Conservation (phyloP, 352 stramenopile species). For the Pythium myriotylum region DNA sequence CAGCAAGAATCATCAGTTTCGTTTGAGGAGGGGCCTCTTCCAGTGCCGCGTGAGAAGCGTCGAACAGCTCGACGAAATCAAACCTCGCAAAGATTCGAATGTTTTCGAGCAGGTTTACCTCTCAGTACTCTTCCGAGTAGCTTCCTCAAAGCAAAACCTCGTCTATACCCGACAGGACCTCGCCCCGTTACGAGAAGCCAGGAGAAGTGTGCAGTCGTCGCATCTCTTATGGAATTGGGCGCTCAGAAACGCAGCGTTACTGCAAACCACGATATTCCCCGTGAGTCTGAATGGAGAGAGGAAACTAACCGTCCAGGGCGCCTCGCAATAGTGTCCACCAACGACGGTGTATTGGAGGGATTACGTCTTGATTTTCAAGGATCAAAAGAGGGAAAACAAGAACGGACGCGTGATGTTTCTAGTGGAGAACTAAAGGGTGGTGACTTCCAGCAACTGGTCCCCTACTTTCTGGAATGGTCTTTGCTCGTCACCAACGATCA, state of each 20-base stretch:
- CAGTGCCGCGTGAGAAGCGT: too few species aligned
- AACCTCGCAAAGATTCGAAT: not conserved
- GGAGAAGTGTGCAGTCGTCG: constrained; percentile 46
- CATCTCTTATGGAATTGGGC: constrained; percentile 13
- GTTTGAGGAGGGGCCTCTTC: too few species aligned
- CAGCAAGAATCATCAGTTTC: too few species aligned
- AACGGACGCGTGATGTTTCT: not conserved
- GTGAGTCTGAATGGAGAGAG: not conserved
- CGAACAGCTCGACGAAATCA: too few species aligned
- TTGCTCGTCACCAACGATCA: constrained; percentile 43
- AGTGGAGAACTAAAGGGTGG: not conserved
- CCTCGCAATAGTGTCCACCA: constrained; percentile 11
- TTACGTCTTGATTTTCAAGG: constrained; percentile 28
- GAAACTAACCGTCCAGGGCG: not conserved
- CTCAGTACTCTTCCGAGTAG: constrained; percentile 54
- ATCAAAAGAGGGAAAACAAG: constrained; percentile 1
- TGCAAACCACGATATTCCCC: not conserved
- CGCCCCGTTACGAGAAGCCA: constrained; percentile 33
- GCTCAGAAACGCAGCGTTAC: not conserved
- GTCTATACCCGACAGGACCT: constrained; percentile 38
- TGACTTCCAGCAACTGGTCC: not conserved
- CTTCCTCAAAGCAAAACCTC: constrained; percentile 58
- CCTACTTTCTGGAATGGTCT: constrained; percentile 43
- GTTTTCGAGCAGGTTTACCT: constrained; percentile 8
- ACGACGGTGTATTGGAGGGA: constrained; percentile 3